Conservation (phyloP, 2,329 filamentous ascomycete genomes). For the Alternaria sp. region DNA sequence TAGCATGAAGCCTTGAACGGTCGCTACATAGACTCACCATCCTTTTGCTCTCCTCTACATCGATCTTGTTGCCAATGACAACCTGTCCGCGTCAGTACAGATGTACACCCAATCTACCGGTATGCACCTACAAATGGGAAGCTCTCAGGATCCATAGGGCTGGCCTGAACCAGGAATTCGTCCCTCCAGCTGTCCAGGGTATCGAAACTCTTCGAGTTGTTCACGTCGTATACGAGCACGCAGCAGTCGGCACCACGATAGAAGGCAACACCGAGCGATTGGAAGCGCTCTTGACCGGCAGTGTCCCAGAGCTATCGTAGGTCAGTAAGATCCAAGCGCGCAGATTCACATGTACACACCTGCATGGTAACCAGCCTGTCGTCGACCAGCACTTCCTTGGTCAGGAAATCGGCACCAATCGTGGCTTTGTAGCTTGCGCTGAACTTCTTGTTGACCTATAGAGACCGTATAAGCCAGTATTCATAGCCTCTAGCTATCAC, state of each 20-base stretch:
- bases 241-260: slow-evolving; percentile 98
- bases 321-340: slow-evolving; percentile 20
- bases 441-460: slow-evolving; percentile 99
- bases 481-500: neutral
- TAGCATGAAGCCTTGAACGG: neutral
- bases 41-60: slow-evolving; percentile 96
- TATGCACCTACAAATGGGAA: slow-evolving; percentile 83
- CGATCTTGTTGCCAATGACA: slow-evolving; percentile 98
- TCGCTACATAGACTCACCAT: slow-evolving; percentile 63
- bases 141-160: slow-evolving; percentile 92
- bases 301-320: slow-evolving; percentile 87
- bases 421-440: slow-evolving; percentile 99
- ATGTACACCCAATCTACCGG: slow-evolving; percentile 16
- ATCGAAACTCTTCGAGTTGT: slow-evolving; percentile 99
- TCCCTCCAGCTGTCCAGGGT: slow-evolving; percentile 98
- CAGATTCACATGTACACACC: slow-evolving; percentile 58
- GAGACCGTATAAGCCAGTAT: slow-evolving; percentile 14
- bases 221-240: slow-evolving; percentile 97
- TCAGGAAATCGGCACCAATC: slow-evolving; percentile 97
- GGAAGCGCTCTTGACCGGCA: slow-evolving; percentile 95
- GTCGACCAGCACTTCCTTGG: slow-evolving; percentile 96
- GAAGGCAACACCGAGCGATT: slow-evolving; percentile 95
- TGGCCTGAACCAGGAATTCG: slow-evolving; percentile 97
- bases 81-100: slow-evolving; percentile 62
- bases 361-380: slow-evolving; percentile 99